Conservation (phyloP, 108 stramenopile species). For the Cyclotella choctawhatcheeana region DNA sequence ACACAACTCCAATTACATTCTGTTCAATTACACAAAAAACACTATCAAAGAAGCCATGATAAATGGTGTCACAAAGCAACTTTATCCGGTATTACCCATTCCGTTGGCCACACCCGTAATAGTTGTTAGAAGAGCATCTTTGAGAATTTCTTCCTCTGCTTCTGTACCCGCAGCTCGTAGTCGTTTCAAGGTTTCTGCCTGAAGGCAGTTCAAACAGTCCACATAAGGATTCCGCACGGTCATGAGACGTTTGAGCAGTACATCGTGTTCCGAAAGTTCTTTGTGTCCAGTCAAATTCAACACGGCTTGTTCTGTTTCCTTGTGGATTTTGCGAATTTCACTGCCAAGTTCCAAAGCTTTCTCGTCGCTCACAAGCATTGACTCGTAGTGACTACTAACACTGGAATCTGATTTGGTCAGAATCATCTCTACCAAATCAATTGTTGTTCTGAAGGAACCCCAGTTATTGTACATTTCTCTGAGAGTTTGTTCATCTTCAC, state of each 20-base stretch:
- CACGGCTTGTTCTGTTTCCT: slow-evolving; percentile 75
- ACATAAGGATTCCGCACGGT: slow-evolving; percentile 94
- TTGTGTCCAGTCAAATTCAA: slow-evolving; percentile 80
- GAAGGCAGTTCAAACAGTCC: slow-evolving; percentile 94
- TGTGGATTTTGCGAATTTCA: slow-evolving; percentile 77
- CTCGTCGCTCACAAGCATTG: slow-evolving; percentile 74
- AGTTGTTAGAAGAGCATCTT: slow-evolving; percentile 92
- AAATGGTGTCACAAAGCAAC: neutral
- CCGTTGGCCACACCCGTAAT: slow-evolving; percentile 97
- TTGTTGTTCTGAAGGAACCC: slow-evolving; percentile 91
- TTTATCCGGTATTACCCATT: slow-evolving; percentile 96
- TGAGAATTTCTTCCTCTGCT: slow-evolving; percentile 81
- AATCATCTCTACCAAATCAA: slow-evolving; percentile 97
- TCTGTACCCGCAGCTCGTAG: slow-evolving; percentile 67
- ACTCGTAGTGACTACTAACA: slow-evolving; percentile 93
- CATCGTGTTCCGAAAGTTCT: slow-evolving; percentile 75
- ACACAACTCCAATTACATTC: no score
- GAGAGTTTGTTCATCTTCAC: slow-evolving; percentile 63
- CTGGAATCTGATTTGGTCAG: slow-evolving; percentile 91
- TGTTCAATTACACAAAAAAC: no score
- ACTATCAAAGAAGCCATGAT: neutral
- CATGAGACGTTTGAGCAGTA: slow-evolving; percentile 76
- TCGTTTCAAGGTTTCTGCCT: slow-evolving; percentile 92
- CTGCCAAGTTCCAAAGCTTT: slow-evolving; percentile 76
- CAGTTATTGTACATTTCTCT: slow-evolving; percentile 90